Percentiles rank a stretch among this genome's conserved stretches.
Evolutionary conservation across 225 moss, liverwort and hornwort species (phyloP).

Genomic region (Climacium dendroides): DNA sequence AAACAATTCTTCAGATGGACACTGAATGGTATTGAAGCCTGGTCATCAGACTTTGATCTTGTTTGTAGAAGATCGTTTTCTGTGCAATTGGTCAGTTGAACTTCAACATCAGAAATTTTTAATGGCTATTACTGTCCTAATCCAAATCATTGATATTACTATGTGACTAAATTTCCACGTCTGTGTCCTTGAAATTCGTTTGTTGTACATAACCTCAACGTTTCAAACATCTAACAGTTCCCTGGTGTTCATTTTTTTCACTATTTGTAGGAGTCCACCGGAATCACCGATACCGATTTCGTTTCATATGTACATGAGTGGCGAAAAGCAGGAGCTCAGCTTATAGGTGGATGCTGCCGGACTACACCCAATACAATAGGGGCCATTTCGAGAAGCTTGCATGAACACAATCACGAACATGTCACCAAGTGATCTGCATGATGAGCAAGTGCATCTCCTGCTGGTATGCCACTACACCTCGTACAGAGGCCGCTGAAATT

Average conservation of each 20-base stretch:
- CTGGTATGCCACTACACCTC: background rate
- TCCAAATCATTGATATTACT: background rate
- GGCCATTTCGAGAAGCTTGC: constrained; percentile 51
- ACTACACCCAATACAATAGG: constrained; percentile 77
- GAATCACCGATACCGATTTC: constrained; percentile 53
- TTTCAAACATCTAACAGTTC: background rate
- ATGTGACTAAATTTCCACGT: background rate
- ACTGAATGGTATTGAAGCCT: background rate
- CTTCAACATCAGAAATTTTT: background rate
- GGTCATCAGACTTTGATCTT: background rate
- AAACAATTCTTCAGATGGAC: background rate
- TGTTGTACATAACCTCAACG: background rate
- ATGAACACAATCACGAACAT: constrained; percentile 7
- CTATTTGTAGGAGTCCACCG: constrained; percentile 37
- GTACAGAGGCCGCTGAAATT: background rate
- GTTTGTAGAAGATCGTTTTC: background rate
- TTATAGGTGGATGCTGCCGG: constrained; percentile 94
- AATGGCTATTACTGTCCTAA: background rate
- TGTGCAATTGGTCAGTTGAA: background rate
- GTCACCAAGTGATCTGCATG: background rate
- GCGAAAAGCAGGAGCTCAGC: constrained; percentile 83
- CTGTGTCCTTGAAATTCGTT: background rate
- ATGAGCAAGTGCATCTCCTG: background rate
- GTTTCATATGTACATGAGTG: constrained; percentile 63
- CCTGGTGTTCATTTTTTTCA: background rate